Percentiles rank a stretch among this genome's conserved stretches.
Evolutionary conservation across 1,284 basidiomycete genomes (phyloP).

Genomic region (Ustilago nuda): DNA sequence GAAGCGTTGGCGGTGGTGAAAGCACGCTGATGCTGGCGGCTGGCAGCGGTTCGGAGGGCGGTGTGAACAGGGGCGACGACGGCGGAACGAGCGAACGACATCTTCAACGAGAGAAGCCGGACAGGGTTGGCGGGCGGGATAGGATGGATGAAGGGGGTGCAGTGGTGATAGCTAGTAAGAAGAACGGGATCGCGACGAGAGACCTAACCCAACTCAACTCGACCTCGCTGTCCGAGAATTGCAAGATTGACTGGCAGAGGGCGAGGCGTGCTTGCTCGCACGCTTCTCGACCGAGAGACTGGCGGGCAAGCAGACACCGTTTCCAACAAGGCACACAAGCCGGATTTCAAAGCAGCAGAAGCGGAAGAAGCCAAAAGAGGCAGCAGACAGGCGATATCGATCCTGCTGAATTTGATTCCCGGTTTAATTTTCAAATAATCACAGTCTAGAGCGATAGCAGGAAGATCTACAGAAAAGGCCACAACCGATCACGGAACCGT

Average conservation of each 20-base stretch:
- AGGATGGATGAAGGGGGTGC: neutral
- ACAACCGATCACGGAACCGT: conserved; percentile 47
- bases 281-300: conserved; percentile 1
- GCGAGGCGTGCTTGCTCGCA: neutral
- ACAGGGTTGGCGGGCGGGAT: neutral
- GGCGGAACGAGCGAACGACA: conserved; percentile 55
- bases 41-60: conserved; percentile 39
- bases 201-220: neutral
- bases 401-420: neutral
- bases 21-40: conserved; percentile 32
- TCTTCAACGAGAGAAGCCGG: conserved; percentile 19
- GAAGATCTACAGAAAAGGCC: neutral
- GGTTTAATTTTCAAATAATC: neutral
- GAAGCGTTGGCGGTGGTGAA: conserved; percentile 58
- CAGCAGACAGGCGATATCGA: neutral
- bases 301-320: neutral
- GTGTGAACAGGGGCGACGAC: conserved; percentile 47
- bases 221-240: conserved; percentile 4
- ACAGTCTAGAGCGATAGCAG: neutral
- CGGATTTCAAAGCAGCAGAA: conserved; percentile 5
- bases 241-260: neutral
- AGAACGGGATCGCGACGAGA: conserved; percentile 29
- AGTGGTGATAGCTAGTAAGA: neutral
- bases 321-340: neutral
- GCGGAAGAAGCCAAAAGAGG: neutral